Percentiles rank a stretch among this genome's conserved stretches.
These are phyloP conservation scores for Puccinia brachypodii DNA, from an alignment of 1,284 basidiomycete genomes.

Conservation along the genomic window DNA sequence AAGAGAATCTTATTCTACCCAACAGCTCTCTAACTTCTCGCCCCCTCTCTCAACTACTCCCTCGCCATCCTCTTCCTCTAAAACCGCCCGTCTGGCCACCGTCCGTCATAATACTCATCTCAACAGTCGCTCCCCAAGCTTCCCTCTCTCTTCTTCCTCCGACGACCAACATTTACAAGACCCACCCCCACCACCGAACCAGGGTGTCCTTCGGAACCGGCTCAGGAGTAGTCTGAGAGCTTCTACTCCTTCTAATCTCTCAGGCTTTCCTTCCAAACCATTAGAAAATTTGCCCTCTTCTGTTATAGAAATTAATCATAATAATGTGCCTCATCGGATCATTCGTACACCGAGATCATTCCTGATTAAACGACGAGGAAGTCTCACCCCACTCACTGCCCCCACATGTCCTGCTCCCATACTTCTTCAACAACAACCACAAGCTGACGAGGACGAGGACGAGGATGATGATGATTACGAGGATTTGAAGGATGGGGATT, in stretches of 20 bases:
- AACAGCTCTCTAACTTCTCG: conserved; percentile 30
- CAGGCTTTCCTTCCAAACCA: background rate
- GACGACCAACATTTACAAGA: no score
- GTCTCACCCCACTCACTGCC: conserved; percentile 20
- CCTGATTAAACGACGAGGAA: conserved; percentile 28
- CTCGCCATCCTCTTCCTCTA: background rate
- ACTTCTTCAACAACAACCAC: background rate
- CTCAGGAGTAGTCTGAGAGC: conserved; percentile 20
- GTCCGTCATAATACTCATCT: conserved; percentile 33
- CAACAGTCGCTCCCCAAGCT: conserved; percentile 33
- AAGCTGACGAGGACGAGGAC: background rate
- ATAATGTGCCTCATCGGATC: conserved; percentile 40
- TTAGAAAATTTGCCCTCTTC: background rate
- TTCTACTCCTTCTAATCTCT: background rate
- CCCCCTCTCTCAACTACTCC: background rate
- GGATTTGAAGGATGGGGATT: background rate
- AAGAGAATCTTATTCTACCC: conserved; percentile 26
- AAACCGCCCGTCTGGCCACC: background rate
- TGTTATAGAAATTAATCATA: background rate
- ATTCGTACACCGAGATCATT: conserved; percentile 41
- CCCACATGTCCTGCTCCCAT: background rate
- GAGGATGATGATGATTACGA: background rate
- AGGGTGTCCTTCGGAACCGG: background rate
- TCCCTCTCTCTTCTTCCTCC: no score
- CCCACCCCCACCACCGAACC: background rate